Percentiles rank a stretch among this genome's conserved stretches.
phyloP scores from a whole-genome alignment of 2,329 filamentous ascomycete species.

The Paecilomyces variotii region DNA sequence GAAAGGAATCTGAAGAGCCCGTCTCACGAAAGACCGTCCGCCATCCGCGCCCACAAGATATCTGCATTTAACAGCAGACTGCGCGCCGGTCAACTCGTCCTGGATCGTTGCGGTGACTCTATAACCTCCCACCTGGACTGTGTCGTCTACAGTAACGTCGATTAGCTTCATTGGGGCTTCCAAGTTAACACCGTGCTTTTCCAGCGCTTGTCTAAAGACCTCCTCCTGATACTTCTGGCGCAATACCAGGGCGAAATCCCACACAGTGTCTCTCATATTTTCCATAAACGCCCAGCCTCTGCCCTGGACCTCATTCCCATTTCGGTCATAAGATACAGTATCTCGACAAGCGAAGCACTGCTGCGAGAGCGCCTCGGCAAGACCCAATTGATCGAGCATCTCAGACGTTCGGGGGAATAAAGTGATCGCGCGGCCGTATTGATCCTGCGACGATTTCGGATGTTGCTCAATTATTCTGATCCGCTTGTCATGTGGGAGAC shows the following conservation, averaged over 20 bases:
- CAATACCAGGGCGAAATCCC: constrained; percentile 47
- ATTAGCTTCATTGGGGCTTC: constrained; percentile 30
- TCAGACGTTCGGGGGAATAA: constrained; percentile 42
- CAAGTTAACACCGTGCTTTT: constrained; percentile 27
- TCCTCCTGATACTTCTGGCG: constrained; percentile 50
- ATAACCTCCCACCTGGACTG: constrained; percentile 9
- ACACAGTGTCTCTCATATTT: constrained; percentile 42
- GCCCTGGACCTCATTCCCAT: constrained; percentile 19
- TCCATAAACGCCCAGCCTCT: constrained; percentile 42
- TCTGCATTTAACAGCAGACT: constrained; percentile 2
- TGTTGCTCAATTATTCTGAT: neutral
- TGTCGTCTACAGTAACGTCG: constrained; percentile 31
- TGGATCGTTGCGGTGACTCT: neutral
- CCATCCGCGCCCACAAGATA: constrained; percentile 43
- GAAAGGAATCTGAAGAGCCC: constrained; percentile 29
- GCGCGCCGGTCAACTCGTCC: neutral
- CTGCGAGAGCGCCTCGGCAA: constrained; percentile 55
- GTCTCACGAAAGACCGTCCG: constrained; percentile 39
- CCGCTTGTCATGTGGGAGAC: neutral
- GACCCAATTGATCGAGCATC: constrained; percentile 37
- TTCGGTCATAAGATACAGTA: constrained; percentile 26
- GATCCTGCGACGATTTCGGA: constrained; percentile 10
- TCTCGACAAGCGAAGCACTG: constrained; percentile 11
- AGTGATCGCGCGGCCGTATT: constrained; percentile 44
- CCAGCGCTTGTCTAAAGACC: constrained; percentile 40